phyloP scores from a whole-genome alignment of 305 asterid species.

The Fraxinus greggii region DNA sequence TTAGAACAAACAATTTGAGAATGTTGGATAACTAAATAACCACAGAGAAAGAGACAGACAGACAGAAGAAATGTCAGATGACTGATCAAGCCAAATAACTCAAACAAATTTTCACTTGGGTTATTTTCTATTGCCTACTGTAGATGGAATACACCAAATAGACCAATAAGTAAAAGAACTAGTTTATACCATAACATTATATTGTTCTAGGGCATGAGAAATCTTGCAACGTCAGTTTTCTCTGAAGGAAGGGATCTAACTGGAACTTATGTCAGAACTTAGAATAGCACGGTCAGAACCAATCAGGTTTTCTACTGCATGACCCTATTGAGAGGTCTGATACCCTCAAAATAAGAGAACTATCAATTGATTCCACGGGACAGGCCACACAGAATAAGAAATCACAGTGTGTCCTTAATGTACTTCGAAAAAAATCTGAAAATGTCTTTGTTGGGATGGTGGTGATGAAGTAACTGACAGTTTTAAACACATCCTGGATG shows the following conservation, averaged over 20 bases:
- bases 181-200: not conserved
- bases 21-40: not conserved
- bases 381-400: not conserved
- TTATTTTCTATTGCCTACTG: not conserved
- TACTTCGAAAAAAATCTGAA: not conserved
- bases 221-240: conserved; percentile 1
- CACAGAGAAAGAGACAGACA: not conserved
- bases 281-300: not conserved
- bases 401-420: not conserved
- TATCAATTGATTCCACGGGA: not conserved
- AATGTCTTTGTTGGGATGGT: not conserved
- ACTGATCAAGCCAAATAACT: not conserved
- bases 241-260: not conserved
- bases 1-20: not conserved
- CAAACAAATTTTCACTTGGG: not conserved
- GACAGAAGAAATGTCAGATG: not conserved
- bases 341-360: not conserved
- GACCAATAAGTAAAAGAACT: not conserved
- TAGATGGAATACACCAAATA: not conserved
- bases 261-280: not conserved
- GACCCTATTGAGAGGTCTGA: not conserved
- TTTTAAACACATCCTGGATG: not conserved
- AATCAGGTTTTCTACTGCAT: not conserved
- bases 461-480: not conserved
- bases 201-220: not conserved